phyloP scores from a whole-genome alignment of 2,329 filamentous ascomycete genomes.

The Microdochium paspali region DNA sequence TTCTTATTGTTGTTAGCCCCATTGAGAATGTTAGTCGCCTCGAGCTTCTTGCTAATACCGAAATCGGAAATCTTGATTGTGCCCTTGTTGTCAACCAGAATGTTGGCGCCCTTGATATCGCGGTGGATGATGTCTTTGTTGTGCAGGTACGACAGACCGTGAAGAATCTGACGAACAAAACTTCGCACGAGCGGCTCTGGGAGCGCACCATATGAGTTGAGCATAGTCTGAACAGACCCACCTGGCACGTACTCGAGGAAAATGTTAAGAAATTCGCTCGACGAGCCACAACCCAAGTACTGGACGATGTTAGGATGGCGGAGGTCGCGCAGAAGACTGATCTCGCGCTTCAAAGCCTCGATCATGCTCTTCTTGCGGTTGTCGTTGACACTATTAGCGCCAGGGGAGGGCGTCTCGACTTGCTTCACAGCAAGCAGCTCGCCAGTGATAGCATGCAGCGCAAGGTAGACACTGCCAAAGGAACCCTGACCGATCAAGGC shows the following conservation, averaged over 20 bases:
- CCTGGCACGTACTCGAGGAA: conserved; percentile 98
- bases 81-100: conserved; percentile 97
- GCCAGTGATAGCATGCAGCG: conserved; percentile 89
- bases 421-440: conserved; percentile 98
- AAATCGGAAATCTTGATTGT: conserved; percentile 99
- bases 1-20: conserved; percentile 59
- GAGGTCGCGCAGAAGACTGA: conserved; percentile 83
- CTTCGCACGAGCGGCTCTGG: conserved; percentile 89
- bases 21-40: conserved; percentile 75
- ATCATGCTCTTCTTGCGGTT: conserved; percentile 97
- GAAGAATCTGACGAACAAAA: conserved; percentile 92
- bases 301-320: conserved; percentile 97
- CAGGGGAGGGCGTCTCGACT: conserved; percentile 77
- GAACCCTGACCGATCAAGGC: conserved; percentile 94
- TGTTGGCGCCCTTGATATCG: conserved; percentile 98
- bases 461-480: conserved; percentile 91
- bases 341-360: conserved; percentile 92
- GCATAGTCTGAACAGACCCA: conserved; percentile 95
- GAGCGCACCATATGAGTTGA: conserved; percentile 94
- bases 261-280: conserved; percentile 91
- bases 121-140: conserved; percentile 93
- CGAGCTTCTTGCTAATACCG: conserved; percentile 95
- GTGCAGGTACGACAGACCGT: conserved; percentile 87
- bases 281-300: conserved; percentile 90
- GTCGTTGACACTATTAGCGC: conserved; percentile 72